These are phyloP conservation scores for Musa troglodytarum DNA, from an alignment of 176 grass and related monocot genomes.

Conservation along the genomic window DNA sequence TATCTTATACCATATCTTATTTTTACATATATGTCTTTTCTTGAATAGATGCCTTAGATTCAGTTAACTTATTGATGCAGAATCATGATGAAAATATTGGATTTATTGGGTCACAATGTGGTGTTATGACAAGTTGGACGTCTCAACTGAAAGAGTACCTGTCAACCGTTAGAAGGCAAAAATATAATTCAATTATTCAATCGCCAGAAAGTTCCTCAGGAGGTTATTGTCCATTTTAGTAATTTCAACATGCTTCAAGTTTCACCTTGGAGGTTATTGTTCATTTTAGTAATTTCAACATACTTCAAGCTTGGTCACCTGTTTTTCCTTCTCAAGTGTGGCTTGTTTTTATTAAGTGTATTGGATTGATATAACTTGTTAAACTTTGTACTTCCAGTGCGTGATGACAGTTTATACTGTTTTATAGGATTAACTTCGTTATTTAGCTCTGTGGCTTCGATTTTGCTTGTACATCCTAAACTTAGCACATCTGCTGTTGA, in stretches of 20 bases:
- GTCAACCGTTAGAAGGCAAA: slow-evolving; percentile 35
- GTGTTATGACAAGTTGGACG: slow-evolving; percentile 36
- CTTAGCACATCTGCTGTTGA: slow-evolving; percentile 57
- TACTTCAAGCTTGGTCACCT: background rate
- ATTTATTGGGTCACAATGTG: too few relatives aligned
- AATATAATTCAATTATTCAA: slow-evolving; percentile 28
- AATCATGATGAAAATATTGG: too few relatives aligned
- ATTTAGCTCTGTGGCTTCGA: slow-evolving; percentile 49
- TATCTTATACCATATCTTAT: background rate
- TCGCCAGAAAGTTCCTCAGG: slow-evolving; percentile 28
- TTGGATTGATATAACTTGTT: background rate
- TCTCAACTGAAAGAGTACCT: slow-evolving; percentile 48
- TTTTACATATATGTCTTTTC: background rate
- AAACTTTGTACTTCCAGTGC: slow-evolving; percentile 18
- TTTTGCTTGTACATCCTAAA: slow-evolving; percentile 61
- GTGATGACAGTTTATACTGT: slow-evolving; percentile 11
- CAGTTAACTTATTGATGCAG: too few relatives aligned
- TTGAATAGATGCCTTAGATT: background rate
- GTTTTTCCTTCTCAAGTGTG: background rate
- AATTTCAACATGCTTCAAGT: background rate
- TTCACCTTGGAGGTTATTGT: slow-evolving; percentile 22
- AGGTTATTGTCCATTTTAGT: slow-evolving; percentile 29
- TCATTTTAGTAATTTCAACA: slow-evolving; percentile 7
- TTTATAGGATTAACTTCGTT: slow-evolving; percentile 59
- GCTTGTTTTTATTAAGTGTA: background rate